These are phyloP conservation scores for Eucalyptus lansdowneana DNA, from an alignment of 345 rosid species.

Conservation along the genomic window DNA sequence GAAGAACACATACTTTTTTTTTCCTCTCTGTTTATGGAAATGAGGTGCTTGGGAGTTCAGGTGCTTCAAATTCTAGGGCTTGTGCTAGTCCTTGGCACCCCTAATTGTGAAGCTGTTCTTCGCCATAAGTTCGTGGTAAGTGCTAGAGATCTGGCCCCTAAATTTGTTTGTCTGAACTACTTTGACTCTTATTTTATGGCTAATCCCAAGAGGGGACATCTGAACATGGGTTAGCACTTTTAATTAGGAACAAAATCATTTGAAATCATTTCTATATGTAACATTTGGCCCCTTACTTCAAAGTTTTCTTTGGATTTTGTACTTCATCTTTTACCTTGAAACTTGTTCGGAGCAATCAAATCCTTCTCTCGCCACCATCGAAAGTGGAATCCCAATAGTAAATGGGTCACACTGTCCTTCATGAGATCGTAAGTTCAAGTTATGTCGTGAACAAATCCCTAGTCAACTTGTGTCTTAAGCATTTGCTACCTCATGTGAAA, in stretches of 20 bases:
- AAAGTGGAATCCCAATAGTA: background rate
- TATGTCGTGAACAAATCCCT: background rate
- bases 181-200: background rate
- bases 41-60: background rate
- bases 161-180: background rate
- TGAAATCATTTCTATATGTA: background rate
- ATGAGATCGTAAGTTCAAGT: background rate
- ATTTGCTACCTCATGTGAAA: background rate
- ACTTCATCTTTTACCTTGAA: background rate
- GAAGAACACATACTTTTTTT: background rate
- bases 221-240: background rate
- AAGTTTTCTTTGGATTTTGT: background rate
- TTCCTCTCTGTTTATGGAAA: background rate
- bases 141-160: background rate
- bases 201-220: background rate
- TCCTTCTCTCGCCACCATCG: background rate
- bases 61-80: background rate
- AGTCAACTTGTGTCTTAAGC: background rate
- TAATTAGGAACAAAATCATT: background rate
- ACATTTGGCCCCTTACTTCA: background rate
- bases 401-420: background rate
- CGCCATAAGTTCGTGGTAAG: background rate
- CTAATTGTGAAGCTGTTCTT: background rate
- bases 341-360: background rate
- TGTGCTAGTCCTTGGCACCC: background rate